These are phyloP conservation scores for Botryotinia narcissicola DNA, from an alignment of 2,329 filamentous ascomycete species.

Conservation along the genomic window DNA sequence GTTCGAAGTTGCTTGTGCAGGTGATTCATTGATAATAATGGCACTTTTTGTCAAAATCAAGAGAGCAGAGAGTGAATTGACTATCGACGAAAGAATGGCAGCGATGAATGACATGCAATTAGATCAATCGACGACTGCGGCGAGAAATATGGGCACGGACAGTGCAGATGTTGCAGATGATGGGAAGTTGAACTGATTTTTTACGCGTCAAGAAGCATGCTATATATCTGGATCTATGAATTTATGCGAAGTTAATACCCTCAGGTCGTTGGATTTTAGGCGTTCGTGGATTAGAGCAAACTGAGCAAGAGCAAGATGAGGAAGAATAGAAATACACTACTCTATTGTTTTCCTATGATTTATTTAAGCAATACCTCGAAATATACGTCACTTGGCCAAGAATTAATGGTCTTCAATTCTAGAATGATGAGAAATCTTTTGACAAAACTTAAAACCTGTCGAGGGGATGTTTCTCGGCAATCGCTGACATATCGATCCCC, in stretches of 20 bases:
- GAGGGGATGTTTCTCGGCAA: background rate
- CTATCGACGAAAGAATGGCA: slow-evolving; percentile 52
- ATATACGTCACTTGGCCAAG: background rate
- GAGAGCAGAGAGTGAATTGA: slow-evolving; percentile 55
- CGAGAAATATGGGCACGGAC: background rate
- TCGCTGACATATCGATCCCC: background rate
- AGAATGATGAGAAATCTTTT: background rate
- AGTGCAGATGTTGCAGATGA: background rate
- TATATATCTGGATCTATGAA: background rate
- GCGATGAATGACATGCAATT: slow-evolving; percentile 26
- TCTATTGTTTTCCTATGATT: background rate
- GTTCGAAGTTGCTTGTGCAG: slow-evolving; percentile 59
- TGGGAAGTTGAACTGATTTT: slow-evolving; percentile 6
- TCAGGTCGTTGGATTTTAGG: slow-evolving; percentile 10
- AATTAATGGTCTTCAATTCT: background rate
- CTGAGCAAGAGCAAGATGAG: background rate
- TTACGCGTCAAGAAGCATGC: background rate
- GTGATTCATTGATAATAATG: slow-evolving; percentile 51
- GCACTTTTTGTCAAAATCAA: slow-evolving; percentile 51
- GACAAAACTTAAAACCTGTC: background rate
- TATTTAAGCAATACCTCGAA: background rate
- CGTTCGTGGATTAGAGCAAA: slow-evolving; percentile 1
- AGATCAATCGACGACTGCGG: background rate
- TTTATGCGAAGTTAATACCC: slow-evolving; percentile 16
- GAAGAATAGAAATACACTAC: background rate